Conservation (phyloP, 768 basidiomycete species). For the Tylopilus balloui region DNA sequence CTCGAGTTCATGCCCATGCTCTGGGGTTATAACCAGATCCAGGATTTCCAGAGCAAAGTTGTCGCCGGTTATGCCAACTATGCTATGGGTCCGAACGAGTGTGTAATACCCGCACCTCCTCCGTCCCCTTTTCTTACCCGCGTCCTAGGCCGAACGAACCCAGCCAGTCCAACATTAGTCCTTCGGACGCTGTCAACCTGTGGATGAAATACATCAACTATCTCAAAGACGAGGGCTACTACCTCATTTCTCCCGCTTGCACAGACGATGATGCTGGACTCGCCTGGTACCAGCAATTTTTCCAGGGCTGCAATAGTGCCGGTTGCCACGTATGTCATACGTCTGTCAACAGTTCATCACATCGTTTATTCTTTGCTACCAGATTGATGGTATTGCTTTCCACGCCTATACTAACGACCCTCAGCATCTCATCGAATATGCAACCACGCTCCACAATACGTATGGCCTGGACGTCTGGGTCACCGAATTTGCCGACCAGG, state of each 20-base stretch:
- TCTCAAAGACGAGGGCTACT: constrained; percentile 51
- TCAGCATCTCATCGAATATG: constrained; percentile 47
- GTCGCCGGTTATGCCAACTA: constrained; percentile 46
- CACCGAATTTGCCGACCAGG: constrained; percentile 73
- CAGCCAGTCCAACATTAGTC: constrained; percentile 57
- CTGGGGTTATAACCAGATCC: constrained; percentile 50
- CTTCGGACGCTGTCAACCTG: constrained; percentile 43
- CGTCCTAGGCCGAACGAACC: constrained; percentile 58
- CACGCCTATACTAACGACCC: constrained; percentile 66
- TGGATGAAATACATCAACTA: constrained; percentile 64
- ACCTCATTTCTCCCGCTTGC: constrained; percentile 59
- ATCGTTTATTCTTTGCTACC: neutral
- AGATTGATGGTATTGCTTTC: constrained; percentile 55
- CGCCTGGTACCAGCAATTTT: constrained; percentile 61
- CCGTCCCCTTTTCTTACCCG: constrained; percentile 3
- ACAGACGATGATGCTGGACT: constrained; percentile 57
- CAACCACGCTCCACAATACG: constrained; percentile 41
- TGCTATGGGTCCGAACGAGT: constrained; percentile 76
- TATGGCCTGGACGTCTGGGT: constrained; percentile 45
- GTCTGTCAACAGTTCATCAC: neutral
- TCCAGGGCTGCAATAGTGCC: neutral
- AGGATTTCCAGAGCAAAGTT: constrained; percentile 42
- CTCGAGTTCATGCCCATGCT: constrained; percentile 48
- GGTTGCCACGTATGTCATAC: constrained; percentile 47
- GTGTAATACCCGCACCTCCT: constrained; percentile 16